Evolutionary conservation across 2,329 filamentous ascomycete species (phyloP), one percentile per base, ranked within the genome.

Genomic region (Trichoderma arundinaceum): DNA sequence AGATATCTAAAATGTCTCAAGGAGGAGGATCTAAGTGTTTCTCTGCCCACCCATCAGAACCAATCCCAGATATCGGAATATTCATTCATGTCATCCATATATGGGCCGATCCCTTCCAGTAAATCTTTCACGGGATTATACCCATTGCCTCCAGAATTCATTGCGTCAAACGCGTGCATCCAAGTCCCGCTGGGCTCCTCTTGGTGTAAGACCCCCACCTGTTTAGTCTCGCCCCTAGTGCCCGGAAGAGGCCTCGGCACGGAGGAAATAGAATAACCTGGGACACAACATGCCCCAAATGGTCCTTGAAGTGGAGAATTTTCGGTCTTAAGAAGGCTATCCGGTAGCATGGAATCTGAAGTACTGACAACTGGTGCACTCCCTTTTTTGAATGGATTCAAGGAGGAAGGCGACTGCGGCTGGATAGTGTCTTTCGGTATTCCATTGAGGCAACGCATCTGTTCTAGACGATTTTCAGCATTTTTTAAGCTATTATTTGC

Each of bases 61-160:
- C 56, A 59, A 22, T 59, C 56, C 56, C 56, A 59, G 10, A 59
- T 38, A 38, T 59, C 56, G 9, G 41, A 46, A 10, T 48, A 13
- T 13, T 59, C 56, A 22, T 59, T 59, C 6, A 35, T 32, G 22
- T 48, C 56, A 5, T 38, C 56, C 12, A 59, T n/a, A 22, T 35
- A 32, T 2, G 22, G 32, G 17, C 32, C 33, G 4, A 44, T 32
- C 2, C n/a, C 28, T 13, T 32, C 56, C 10, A 59, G 12, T 2
- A 59, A 15, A 4, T 48, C 56, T n/a, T 32, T 59, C 41, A 44
- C 32, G 10, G 41, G 28, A 10, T 28, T 48, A 48, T 35, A 48
- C n/a, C 38, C 10, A 12, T 35, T 48, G 5, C 39, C 39, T 7
- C 28, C 17, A 15, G 28, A 46, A 7, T 9, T 48, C 28, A 35